Conservation (phyloP, 2,329 filamentous ascomycete species). For the Chlorencoelia australis region DNA sequence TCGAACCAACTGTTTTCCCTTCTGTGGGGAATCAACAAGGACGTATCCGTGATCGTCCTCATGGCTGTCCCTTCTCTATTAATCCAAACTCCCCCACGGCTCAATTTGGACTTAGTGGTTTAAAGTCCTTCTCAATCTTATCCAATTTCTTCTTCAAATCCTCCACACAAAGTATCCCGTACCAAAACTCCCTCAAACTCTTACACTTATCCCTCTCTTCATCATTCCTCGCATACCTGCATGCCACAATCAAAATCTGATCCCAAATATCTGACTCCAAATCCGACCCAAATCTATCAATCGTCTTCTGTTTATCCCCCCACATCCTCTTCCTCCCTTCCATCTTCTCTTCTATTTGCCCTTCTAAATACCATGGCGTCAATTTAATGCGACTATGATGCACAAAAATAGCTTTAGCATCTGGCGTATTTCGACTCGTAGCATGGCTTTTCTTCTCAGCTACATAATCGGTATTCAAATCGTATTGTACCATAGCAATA, state of each 20-base stretch:
- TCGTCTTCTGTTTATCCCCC: not conserved
- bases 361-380: slow-evolving; percentile 1
- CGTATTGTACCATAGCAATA: slow-evolving; percentile 3
- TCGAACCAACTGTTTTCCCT: too few relatives aligned
- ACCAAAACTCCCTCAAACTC: slow-evolving; percentile 1
- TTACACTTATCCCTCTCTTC: slow-evolving; percentile 1
- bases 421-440: not conserved
- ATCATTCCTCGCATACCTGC: not conserved
- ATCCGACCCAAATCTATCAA: slow-evolving; percentile 1
- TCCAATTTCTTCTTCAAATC: too few relatives aligned
- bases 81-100: too few relatives aligned
- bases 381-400: slow-evolving; percentile 6
- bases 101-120: too few relatives aligned
- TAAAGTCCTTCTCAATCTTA: too few relatives aligned
- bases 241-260: slow-evolving; percentile 3
- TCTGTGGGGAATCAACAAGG: too few relatives aligned
- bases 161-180: too few relatives aligned
- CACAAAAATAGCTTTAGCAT: slow-evolving; percentile 1
- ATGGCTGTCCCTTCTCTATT: too few relatives aligned
- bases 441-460: not conserved
- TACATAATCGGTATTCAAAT: slow-evolving; percentile 1
- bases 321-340: slow-evolving; percentile 4
- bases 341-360: slow-evolving; percentile 2
- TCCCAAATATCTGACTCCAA: slow-evolving; percentile 6
- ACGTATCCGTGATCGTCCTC: too few relatives aligned